Evolutionary conservation across 169 alveolate genomes (phyloP).

Genomic region (Perkinsus marinus): DNA sequence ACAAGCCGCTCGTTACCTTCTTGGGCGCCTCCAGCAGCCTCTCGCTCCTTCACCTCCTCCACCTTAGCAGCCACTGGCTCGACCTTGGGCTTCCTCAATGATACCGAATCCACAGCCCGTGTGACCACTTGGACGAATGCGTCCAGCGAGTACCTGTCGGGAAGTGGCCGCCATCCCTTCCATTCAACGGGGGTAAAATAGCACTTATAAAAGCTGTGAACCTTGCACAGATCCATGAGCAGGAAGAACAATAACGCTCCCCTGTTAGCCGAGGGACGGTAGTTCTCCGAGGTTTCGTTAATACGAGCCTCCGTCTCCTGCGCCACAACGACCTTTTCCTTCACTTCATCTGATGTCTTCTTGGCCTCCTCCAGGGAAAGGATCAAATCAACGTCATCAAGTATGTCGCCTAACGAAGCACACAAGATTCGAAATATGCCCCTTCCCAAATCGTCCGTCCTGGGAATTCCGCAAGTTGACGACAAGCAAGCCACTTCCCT

Average conservation of each 20-base stretch:
- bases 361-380: conserved; percentile 82
- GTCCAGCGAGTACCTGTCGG: conserved; percentile 72
- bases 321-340: conserved; percentile 80
- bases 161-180: conserved; percentile 3
- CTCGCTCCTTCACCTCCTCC: conserved; percentile 10
- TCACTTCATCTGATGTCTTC: conserved; percentile 76
- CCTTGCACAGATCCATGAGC: conserved; percentile 70
- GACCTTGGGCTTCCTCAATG: conserved; percentile 56
- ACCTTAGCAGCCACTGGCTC: conserved; percentile 26
- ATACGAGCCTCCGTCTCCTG: conserved; percentile 79
- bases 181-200: too few species aligned
- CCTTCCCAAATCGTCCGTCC: not conserved
- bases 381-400: conserved; percentile 81
- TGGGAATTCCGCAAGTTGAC: too few species aligned
- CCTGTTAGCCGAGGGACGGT: conserved; percentile 79
- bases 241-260: conserved; percentile 82
- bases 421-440: not conserved
- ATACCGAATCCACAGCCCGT: conserved; percentile 79
- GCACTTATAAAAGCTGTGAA: conserved; percentile 70
- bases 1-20: not conserved
- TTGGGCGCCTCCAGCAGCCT: not conserved
- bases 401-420: conserved; percentile 54
- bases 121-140: conserved; percentile 77
- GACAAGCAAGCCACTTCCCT: too few species aligned
- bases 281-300: conserved; percentile 78